Base-by-base conservation (phyloP, 1,284 basidiomycete species). In the Heimioporus retisporus region DNA sequence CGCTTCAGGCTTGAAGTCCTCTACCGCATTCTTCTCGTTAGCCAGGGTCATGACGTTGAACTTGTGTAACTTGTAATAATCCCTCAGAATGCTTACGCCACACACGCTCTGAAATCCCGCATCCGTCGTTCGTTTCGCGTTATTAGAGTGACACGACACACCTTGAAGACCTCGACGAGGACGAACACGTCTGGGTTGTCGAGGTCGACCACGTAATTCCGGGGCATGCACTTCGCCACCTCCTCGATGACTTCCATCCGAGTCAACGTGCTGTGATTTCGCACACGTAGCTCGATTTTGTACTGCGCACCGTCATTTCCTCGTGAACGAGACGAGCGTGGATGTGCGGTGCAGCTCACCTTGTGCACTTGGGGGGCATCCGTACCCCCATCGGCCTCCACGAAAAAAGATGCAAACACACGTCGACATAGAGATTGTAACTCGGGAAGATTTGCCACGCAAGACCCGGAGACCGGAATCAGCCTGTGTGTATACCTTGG, bases 111-210 rank as follows among this genome's bases (percentile, higher is more conserved):
- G 71, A 66, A 59, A 4, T 56, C 35, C 46, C 60, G 35, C 35
- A 10, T 35, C 35, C 7, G 35, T 35, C 35, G 35, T 35, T 5
- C 7, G 35, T 8, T 35, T 10, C 7, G n/a, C n/a, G n/a, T n/a
- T 10, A 19, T 58, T 19, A 66, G 21, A 68, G 55, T 44, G 13
- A 46, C 16, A 35, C 15, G 44, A 71, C 81, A 59, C 62, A 91
- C 93, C 86, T 94, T 95, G 84, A 94, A 94, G 15, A 95, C 83
- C 73, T 95, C 93, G 6, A 94, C 88, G 11, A 95, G 83, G 58
- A 95, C 85, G 67, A 93, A 93, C 3, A 93, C 77, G 55, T 92
- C 86, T 0, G 93, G 89, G 68, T 89, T 79, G 42, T 86, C 84
- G 19, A 95, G 80, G 63, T 92, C 85, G 19, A 95, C 93, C 8